Evolutionary conservation across 2,329 filamentous ascomycete genomes (phyloP), one percentile per base, ranked within the genome.

Genomic region (Aureobasidium vineae): DNA sequence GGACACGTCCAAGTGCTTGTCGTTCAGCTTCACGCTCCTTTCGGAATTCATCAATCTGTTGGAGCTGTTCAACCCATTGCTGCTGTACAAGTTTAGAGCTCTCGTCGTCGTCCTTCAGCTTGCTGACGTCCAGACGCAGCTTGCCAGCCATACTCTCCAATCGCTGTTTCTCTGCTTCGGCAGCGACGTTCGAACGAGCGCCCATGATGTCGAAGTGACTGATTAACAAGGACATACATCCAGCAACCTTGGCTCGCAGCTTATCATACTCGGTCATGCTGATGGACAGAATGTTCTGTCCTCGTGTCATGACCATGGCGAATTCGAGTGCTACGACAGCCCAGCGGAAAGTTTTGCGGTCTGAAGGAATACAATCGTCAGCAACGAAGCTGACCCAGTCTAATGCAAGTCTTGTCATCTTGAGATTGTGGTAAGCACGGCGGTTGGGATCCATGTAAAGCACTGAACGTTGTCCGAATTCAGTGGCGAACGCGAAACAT

Each of bases 181-280:
- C 95, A 13, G 95, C 95, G 69, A 97, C 84, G 49, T 89, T 97
- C 7, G 93, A 97, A 73, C 94, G 88, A 31, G 95, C 95, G 28
- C 95, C 95, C 90, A 99, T 97, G 78, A 99, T 98, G 77, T 99
- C 95, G 73, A 99, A 99, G 78, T 99, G 95, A 11, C 93, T 97
- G 71, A 99, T 98, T 57, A 99, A 83, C 28, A 99, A 84, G 23
- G 92, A 93, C 95, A 99, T 99, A 77, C 95, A 99, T 0, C 94
- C 94, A 10, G 92, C 92, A 5, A 99, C 95, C 77, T 97, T 98
- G 67, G 87, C 84, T 52, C 94, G 86, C 69, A 99, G 82, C 69
- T 85, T 88, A 6, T 88, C 85, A 75, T 97, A 99, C 74, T 99
- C 94, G 47, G 90, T 86, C 67, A 97, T 92, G 47, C 89, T 91